Conservation (phyloP, 768 basidiomycete species). For the Russula emetica region DNA sequence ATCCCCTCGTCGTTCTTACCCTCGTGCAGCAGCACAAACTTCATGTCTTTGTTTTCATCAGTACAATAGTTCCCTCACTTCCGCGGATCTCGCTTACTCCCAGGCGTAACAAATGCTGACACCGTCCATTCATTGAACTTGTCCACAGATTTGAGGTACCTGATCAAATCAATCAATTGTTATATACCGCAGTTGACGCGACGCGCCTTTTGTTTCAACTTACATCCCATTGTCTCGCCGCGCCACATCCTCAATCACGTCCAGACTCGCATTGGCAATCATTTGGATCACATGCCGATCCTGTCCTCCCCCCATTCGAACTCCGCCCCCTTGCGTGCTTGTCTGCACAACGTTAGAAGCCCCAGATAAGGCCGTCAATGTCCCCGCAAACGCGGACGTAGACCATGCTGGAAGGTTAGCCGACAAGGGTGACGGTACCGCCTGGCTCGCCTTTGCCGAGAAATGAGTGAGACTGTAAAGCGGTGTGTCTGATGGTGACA, state of each 20-base stretch:
- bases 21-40: constrained; percentile 92
- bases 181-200: not conserved
- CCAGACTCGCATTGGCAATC: constrained; percentile 96
- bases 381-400: constrained; percentile 86
- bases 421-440: constrained; percentile 61
- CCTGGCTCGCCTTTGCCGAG: constrained; percentile 66
- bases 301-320: constrained; percentile 73
- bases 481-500: constrained; percentile 84
- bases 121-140: constrained; percentile 99
- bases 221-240: constrained; percentile 76
- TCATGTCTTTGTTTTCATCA: constrained; percentile 63
- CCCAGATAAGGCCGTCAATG: constrained; percentile 79
- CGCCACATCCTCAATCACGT: constrained; percentile 92
- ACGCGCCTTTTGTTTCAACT: constrained; percentile 34
- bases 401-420: constrained; percentile 88
- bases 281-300: constrained; percentile 96
- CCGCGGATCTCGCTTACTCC: constrained; percentile 57
- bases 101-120: constrained; percentile 92
- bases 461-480: constrained; percentile 80
- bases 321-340: constrained; percentile 56
- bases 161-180: constrained; percentile 34
- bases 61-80: not conserved
- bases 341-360: constrained; percentile 70
- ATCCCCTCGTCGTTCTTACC: constrained; percentile 97
- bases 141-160: constrained; percentile 94